Base-by-base conservation (phyloP, 805 yeast genomes). In the Schwanniomyces sp. region DNA sequence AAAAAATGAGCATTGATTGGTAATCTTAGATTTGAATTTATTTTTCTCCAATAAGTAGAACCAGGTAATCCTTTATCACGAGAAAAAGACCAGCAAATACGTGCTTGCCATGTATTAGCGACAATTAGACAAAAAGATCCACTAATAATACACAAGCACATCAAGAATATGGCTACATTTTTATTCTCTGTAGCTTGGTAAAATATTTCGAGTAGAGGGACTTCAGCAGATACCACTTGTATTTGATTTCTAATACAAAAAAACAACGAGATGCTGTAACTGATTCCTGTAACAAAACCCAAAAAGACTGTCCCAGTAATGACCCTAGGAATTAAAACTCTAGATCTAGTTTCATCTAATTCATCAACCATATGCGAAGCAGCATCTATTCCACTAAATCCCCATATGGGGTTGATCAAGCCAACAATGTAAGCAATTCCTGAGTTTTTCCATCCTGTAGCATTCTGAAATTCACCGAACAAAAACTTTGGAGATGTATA, bases 121-220 rank as follows among this genome's bases (percentile, higher is more conserved):
- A 21, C 24, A 21, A 21, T 21, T 21, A 5, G 3, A 21, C 24
- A 4, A 4, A 21, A 21, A 5, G 24, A 21, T 21, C 24, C 5
- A 5, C 24, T 21, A 21, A 5, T 4, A 21, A 21, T 21, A 21
- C 24, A 21, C 24, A 21, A 5, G 24, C 5, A 21, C 24, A 21
- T 21, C 24, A 21, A n/a, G 51, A 69, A 62, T 26, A 69, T 55
- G 26, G 75, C 74, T 21, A 75, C 75, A 24, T 60, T 60, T 41
- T 56, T 63, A 56, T 56, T 63, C 14, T 54, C 53, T 40, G 70
- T 60, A 6, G 74, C 75, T 52, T 71, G 76, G 56, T 68, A 56
- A 56, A 59, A 71, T 40, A 71, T 71, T 51, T 70, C 76, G 38
- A 67, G 63, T 42, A 71, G 70, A 16, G 76, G 76, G 9, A 75